Percentiles rank a stretch among this genome's conserved stretches.
Evolutionary conservation across 1,284 basidiomycete genomes (phyloP).

Genomic region (Lentinula novae-zelandiae): DNA sequence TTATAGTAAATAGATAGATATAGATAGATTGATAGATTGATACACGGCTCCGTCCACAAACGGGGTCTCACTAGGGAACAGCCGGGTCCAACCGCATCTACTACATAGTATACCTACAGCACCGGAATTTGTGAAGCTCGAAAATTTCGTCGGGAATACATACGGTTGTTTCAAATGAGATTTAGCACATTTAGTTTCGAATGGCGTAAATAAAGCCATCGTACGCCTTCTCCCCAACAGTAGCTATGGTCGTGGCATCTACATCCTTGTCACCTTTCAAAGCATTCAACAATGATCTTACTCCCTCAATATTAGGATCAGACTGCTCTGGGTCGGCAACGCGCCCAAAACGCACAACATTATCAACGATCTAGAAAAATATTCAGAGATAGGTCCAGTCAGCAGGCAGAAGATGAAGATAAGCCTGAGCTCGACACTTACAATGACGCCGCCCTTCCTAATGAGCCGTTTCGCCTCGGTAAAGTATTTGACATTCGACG

Average conservation of each 20-base stretch:
- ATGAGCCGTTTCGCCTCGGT: slow-evolving; percentile 53
- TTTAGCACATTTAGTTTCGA: not conserved
- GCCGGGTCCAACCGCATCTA: no score
- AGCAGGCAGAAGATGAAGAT: not conserved
- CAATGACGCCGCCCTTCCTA: slow-evolving; percentile 52
- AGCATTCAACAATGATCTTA: slow-evolving; percentile 41
- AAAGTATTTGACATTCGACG: slow-evolving; percentile 45
- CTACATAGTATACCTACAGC: not conserved
- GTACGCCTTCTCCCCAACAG: slow-evolving; percentile 58
- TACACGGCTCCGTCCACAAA: no score
- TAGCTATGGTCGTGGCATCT: slow-evolving; percentile 56
- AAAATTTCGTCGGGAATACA: not conserved
- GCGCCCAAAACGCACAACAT: slow-evolving; percentile 50
- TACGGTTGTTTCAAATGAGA: not conserved
- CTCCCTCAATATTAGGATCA: slow-evolving; percentile 37
- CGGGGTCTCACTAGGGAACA: no score
- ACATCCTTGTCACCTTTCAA: slow-evolving; percentile 52
- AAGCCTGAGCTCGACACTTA: slow-evolving; percentile 24
- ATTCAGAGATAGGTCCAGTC: not conserved
- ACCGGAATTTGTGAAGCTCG: not conserved
- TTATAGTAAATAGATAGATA: no score
- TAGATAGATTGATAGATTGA: no score
- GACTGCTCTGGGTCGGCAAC: slow-evolving; percentile 40
- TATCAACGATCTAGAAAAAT: slow-evolving; percentile 50
- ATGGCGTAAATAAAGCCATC: slow-evolving; percentile 59